Percentiles rank a stretch among this genome's conserved stretches.
Conservation (phyloP, 164 flowering plant species). For the Vitis riparia region DNA sequence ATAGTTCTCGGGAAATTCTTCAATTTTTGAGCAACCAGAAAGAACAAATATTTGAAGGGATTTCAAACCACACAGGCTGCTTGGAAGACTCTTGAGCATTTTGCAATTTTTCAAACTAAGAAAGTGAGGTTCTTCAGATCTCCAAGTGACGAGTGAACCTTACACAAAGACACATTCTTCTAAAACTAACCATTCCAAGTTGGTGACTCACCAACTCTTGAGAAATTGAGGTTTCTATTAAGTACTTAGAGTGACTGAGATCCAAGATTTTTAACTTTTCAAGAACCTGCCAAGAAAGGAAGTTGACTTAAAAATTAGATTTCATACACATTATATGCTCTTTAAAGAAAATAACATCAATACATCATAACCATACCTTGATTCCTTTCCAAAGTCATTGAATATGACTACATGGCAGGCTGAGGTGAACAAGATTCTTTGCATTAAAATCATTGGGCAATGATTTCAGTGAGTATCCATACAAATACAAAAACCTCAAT, state of each 20-base stretch:
- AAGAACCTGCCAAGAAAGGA: neutral
- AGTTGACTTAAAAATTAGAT: no score
- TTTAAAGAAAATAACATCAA: neutral
- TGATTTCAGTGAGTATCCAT: neutral
- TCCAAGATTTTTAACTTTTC: constrained; percentile 8
- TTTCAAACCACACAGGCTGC: neutral
- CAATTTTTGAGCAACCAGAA: no score
- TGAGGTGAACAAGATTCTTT: neutral
- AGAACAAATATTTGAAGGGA: neutral
- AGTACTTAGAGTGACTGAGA: constrained; percentile 2
- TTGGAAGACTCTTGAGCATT: constrained; percentile 11
- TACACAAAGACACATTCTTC: constrained; percentile 10
- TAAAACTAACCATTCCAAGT: constrained; percentile 10
- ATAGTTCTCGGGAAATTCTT: no score
- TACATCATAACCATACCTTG: constrained; percentile 1
- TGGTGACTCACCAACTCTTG: neutral
- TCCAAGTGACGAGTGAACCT: constrained; percentile 15
- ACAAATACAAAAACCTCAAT: constrained; percentile 6
- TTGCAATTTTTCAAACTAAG: constrained; percentile 11
- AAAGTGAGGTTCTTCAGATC: neutral
- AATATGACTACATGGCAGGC: constrained; percentile 15
- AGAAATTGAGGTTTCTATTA: constrained; percentile 8
- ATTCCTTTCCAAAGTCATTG: constrained; percentile 1
- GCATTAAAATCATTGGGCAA: constrained; percentile 5
- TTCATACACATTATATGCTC: no score